phyloP scores from a whole-genome alignment of 2,329 filamentous ascomycete genomes.

The Diaporthe sp. region DNA sequence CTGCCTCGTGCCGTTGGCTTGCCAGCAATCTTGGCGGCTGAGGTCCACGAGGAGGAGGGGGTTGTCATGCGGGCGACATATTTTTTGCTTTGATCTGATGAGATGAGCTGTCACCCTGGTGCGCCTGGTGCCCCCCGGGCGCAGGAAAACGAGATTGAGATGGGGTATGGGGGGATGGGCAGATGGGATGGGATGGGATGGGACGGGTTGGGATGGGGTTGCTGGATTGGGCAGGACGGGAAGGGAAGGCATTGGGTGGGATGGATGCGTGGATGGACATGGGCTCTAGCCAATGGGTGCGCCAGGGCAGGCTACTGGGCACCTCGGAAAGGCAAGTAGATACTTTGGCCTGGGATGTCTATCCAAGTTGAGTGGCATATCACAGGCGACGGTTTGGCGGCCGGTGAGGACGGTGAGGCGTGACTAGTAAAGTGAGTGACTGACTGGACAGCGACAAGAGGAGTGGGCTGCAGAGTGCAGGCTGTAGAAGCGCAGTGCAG shows the following conservation, averaged over 20 bases:
- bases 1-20: conserved; percentile 9
- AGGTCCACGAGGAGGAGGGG: conserved; percentile 26
- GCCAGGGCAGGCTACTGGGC: background rate
- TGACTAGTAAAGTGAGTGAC: background rate
- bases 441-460: background rate
- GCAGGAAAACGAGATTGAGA: conserved; percentile 26
- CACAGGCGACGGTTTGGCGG: background rate
- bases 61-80: background rate
- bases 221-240: conserved; percentile 16
- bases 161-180: background rate
- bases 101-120: conserved; percentile 30
- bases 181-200: background rate
- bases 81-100: conserved; percentile 29
- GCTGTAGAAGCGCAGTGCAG: background rate
- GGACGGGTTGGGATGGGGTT: background rate
- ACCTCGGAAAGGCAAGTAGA: background rate
- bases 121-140: conserved; percentile 9
- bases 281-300: conserved; percentile 2
- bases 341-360: background rate
- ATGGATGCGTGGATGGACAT: background rate
- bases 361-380: background rate
- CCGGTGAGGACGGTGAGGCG: background rate
- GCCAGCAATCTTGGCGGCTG: conserved; percentile 23
- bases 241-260: background rate
- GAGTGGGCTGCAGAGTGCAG: background rate